Conservation (phyloP, 1,139 yeast species). For the Geotrichum cucujoidarum region DNA sequence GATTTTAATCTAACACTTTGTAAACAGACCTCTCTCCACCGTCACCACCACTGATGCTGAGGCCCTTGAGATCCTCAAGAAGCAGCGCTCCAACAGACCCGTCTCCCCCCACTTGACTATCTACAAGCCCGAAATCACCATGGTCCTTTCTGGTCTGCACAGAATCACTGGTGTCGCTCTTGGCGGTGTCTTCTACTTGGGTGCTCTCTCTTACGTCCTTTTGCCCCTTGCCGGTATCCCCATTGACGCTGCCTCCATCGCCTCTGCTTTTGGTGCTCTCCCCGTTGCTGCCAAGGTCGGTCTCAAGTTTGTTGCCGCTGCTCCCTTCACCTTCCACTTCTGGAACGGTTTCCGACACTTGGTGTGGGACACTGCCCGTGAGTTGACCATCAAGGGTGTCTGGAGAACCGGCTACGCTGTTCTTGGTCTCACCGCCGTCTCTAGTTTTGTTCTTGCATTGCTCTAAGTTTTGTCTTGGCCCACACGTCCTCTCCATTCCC, state of each 20-base stretch:
- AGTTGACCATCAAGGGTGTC: conserved; percentile 78
- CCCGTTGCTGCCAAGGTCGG: conserved; percentile 60
- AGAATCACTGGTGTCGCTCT: conserved; percentile 83
- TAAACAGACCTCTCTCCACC: conserved; percentile 49
- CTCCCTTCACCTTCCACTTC: conserved; percentile 82
- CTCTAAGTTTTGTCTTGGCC: no score
- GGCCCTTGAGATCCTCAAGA: conserved; percentile 65
- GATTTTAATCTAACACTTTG: conserved; percentile 6
- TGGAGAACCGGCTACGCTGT: conserved; percentile 88
- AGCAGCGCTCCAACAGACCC: conserved; percentile 87
- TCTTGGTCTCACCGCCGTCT: conserved; percentile 61
- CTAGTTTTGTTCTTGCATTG: conserved; percentile 49
- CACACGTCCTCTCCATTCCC: no score
- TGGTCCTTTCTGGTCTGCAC: conserved; percentile 74
- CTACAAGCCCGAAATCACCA: conserved; percentile 85
- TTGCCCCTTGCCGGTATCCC: conserved; percentile 55
- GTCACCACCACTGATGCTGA: conserved; percentile 57
- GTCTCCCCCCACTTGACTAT: conserved; percentile 85
- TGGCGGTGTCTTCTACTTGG: conserved; percentile 67
- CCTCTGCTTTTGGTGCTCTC: conserved; percentile 44
- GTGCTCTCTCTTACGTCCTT: conserved; percentile 71
- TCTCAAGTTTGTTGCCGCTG: conserved; percentile 65
- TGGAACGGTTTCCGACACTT: conserved; percentile 89
- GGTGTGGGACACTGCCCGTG: conserved; percentile 83
- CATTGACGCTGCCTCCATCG: conserved; percentile 59